Percentiles rank a stretch among this genome's conserved stretches.
These are phyloP conservation scores for Sequoia sempervirens DNA, from an alignment of 75 land plant species.

Conservation along the genomic window DNA sequence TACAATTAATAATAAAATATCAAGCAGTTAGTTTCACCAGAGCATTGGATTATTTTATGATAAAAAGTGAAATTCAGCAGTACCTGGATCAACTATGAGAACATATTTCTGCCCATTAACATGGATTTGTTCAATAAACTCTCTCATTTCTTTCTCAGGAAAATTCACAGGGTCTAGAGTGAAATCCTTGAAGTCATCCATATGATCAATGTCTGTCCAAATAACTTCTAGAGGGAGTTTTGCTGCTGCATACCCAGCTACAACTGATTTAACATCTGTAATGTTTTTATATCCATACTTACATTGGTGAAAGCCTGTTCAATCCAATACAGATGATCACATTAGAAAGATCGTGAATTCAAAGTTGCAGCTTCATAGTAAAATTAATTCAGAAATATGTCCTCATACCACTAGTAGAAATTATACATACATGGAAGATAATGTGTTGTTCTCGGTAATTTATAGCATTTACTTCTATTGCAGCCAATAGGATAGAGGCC, in stretches of 20 bases:
- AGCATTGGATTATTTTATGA: neutral
- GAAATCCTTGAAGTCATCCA: constrained; percentile 77
- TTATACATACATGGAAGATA: neutral
- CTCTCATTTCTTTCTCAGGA: constrained; percentile 42
- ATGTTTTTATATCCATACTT: constrained; percentile 62
- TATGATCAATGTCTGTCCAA: constrained; percentile 88
- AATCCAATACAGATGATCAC: neutral
- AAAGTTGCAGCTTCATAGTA: neutral
- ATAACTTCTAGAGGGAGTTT: constrained; percentile 71
- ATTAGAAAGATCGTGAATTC: neutral
- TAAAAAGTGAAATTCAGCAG: neutral
- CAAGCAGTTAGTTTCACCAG: neutral
- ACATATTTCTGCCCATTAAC: constrained; percentile 53
- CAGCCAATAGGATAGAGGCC: neutral
- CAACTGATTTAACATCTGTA: constrained; percentile 37
- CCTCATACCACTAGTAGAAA: neutral
- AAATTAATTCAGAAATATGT: neutral
- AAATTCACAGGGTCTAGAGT: constrained; percentile 70
- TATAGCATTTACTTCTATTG: no score
- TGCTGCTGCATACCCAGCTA: constrained; percentile 49
- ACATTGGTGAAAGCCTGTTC: constrained; percentile 77
- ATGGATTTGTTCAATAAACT: constrained; percentile 58
- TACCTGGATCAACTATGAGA: constrained; percentile 64
- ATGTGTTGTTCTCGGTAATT: neutral
- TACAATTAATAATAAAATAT: neutral